Conservation (phyloP, 2,329 filamentous ascomycete species). For the Aspergillus sp. region DNA sequence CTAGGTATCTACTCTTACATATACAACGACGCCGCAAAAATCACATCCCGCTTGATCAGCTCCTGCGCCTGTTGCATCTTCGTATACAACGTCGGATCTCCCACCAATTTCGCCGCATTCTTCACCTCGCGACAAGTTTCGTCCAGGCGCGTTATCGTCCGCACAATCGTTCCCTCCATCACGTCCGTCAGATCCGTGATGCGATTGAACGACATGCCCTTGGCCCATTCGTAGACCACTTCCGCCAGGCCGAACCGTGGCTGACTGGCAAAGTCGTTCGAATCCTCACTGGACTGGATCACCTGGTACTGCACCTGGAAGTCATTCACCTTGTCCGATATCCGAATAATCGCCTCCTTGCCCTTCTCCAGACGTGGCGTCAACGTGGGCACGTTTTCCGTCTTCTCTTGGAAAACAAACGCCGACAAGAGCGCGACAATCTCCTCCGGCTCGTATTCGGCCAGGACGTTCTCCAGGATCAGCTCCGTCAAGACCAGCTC, state of each 20-base stretch:
- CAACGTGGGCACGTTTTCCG: constrained; percentile 73
- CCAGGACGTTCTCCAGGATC: constrained; percentile 93
- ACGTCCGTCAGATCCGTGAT: constrained; percentile 96
- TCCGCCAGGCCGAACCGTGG: constrained; percentile 93
- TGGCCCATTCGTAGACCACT: constrained; percentile 97
- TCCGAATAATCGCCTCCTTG: constrained; percentile 79
- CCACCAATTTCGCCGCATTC: constrained; percentile 92
- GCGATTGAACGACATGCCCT: constrained; percentile 97
- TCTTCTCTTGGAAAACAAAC: constrained; percentile 98
- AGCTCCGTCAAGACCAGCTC: constrained; percentile 95
- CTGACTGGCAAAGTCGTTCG: constrained; percentile 83
- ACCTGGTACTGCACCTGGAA: constrained; percentile 90
- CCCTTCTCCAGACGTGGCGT: constrained; percentile 79
- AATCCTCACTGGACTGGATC: constrained; percentile 83
- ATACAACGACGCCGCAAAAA: constrained; percentile 82
- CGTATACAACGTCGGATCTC: constrained; percentile 84
- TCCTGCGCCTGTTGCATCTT: constrained; percentile 99
- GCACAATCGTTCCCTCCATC: constrained; percentile 93
- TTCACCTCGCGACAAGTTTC: constrained; percentile 97
- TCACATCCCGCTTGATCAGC: constrained; percentile 94
- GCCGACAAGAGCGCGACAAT: constrained; percentile 90
- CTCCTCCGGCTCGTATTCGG: constrained; percentile 92
- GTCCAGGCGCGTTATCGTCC: constrained; percentile 88
- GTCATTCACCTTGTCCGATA: constrained; percentile 88
- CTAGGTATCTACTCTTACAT: constrained; percentile 53